Base-by-base conservation (phyloP, 164 flowering plant genomes). In the Sedum album region DNA sequence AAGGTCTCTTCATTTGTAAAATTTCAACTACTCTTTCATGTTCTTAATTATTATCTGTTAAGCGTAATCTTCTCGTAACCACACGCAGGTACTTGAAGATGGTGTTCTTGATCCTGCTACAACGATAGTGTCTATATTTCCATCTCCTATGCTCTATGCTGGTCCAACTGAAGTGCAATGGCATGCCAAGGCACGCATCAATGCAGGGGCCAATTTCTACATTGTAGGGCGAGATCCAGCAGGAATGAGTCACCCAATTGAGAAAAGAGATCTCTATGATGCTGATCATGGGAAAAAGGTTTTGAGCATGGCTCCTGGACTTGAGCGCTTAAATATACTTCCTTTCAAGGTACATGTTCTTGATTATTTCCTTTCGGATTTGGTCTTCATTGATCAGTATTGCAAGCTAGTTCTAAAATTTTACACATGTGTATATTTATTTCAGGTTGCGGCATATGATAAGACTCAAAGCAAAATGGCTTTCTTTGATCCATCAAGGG, bases 91-190 rank as follows among this genome's bases (percentile, higher is more conserved):
- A 66, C 95, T 94, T 63, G 97, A 91, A 79, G 98, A 88, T 48
- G 98, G 98, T 26, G 91, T 94, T 68, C 88, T 94, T 70, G 94
- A 91, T 81, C 97, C 97, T 17, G 97, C 88, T 73, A 94, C 96
- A 0, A 94, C 98, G 5, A 88, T 94, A 25, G 87, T 94, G 38
- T 79, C 98, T n/a, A 91, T 94, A 73, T 94, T 94, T 78, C 97
- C 98, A 18, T 94, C 98, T 70, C 98, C 98, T 15, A 94, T 94
- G 98, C 98, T 86, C 77, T 94, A 94, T 76, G 97, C 98, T 31
- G 97, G 98, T 21, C 98, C 98, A 46, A 94, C 98, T 73, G 98
- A 94, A 78, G 97, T 91, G 49, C 98, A 94, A 79, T 94, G 97
- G 97, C 98, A 93, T 74, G 97, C 97, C 15, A 94, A 94, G 77